phyloP scores from a whole-genome alignment of 2,329 filamentous ascomycete genomes.

The Clonostachys byssicola region DNA sequence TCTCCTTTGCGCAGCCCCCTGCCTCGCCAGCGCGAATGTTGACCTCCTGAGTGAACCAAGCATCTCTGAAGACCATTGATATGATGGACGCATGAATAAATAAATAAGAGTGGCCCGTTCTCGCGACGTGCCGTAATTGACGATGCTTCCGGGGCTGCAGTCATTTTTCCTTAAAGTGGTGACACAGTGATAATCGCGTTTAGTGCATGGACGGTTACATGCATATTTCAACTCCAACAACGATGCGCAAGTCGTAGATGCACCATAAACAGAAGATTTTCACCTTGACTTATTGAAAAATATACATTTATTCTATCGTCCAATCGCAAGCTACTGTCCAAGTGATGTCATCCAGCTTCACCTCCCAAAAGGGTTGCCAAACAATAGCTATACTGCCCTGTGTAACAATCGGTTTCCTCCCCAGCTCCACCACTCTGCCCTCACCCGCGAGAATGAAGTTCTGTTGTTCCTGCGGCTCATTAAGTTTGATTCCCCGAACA shows the following conservation, averaged over 20 bases:
- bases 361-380: slow-evolving; percentile 30
- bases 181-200: slow-evolving; percentile 16
- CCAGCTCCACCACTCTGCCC: slow-evolving; percentile 28
- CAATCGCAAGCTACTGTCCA: slow-evolving; percentile 35
- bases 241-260: neutral
- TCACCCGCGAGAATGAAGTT: slow-evolving; percentile 26
- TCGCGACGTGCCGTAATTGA: no score
- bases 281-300: neutral
- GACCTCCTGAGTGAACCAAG: slow-evolving; percentile 1
- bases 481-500: slow-evolving; percentile 13
- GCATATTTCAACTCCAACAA: slow-evolving; percentile 14
- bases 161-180: no score
- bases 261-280: neutral
- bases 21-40: slow-evolving; percentile 6
- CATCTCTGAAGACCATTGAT: neutral
- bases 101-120: no score
- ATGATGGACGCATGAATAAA: no score
- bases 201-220: slow-evolving; percentile 24
- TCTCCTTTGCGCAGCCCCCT: slow-evolving; percentile 1
- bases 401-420: slow-evolving; percentile 15
- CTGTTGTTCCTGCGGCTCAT: no score
- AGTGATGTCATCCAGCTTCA: slow-evolving; percentile 20
- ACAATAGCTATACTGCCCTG: slow-evolving; percentile 23
- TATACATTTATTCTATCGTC: slow-evolving; percentile 9
- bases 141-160: no score